Evolutionary conservation across 2,329 filamentous ascomycete species (phyloP).

Genomic region (Ophiocordyceps australis): DNA sequence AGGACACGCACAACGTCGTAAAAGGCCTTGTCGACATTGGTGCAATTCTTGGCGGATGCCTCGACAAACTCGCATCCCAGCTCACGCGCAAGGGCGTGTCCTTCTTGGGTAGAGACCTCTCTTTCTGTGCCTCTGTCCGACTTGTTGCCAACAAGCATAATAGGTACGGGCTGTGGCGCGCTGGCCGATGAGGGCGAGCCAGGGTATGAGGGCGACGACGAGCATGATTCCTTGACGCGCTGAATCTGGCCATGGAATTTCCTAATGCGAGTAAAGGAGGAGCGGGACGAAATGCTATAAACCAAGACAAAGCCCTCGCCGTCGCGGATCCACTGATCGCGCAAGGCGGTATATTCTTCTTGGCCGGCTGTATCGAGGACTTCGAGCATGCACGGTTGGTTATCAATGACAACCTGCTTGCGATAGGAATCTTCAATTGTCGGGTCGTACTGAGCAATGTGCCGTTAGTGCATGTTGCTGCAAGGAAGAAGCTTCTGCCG

Average conservation of each 20-base stretch:
- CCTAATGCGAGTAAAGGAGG: conserved; percentile 87
- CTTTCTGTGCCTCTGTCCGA: conserved; percentile 91
- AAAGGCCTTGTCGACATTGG: conserved; percentile 96
- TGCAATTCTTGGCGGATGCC: conserved; percentile 92
- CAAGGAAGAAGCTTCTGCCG: background rate
- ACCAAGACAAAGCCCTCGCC: conserved; percentile 95
- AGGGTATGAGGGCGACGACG: conserved; percentile 58
- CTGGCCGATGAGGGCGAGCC: conserved; percentile 50
- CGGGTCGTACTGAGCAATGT: conserved; percentile 49
- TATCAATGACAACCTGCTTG: conserved; percentile 85
- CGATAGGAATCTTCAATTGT: conserved; percentile 80
- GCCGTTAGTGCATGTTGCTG: conserved; percentile 1
- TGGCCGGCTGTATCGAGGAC: conserved; percentile 94
- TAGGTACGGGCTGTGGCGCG: conserved; percentile 54
- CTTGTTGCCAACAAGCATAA: conserved; percentile 99
- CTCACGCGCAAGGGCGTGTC: conserved; percentile 76
- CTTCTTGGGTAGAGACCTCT: conserved; percentile 93
- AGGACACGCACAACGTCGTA: conserved; percentile 92
- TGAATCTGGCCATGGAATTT: conserved; percentile 95
- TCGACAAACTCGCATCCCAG: conserved; percentile 94
- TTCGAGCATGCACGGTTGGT: conserved; percentile 92
- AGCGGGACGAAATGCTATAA: conserved; percentile 94
- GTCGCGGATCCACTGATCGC: conserved; percentile 97
- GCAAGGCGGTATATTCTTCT: conserved; percentile 91
- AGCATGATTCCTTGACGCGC: conserved; percentile 82